Base-by-base conservation (phyloP, 495 filamentous ascomycete genomes). In the Lasiosphaeriaceae sp. region DNA sequence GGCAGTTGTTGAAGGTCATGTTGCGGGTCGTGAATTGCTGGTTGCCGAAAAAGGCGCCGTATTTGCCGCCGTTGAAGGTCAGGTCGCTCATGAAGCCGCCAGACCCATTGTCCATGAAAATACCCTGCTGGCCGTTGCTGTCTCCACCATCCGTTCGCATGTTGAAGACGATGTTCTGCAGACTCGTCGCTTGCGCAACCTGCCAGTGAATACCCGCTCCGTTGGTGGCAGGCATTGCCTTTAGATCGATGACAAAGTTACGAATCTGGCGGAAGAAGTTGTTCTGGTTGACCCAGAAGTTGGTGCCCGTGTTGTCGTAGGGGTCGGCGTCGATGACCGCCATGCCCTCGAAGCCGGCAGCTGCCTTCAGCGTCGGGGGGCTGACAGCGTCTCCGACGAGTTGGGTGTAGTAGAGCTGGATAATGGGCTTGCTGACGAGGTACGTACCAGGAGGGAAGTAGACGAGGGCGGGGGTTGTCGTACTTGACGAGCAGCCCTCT, bases 221-320 rank as follows among this genome's bases (percentile, higher is more conserved):
- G 22, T 69, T 64, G 41, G 71, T 76, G 50, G 76, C 62, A 14
- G 88, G 86, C 81, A 89, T 83, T 12, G 75, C 81, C 26, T 83
- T 91, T 45, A 92, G 71, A 68, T 98, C 94, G 69, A 98, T 87
- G 64, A 91, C 80, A 63, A 98, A 89, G 77, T 98, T 97, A 70
- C 95, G 90, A 61, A 98, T 78, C 63, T 95, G 89, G 46, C 94
- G 91, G 82, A 91, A 97, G 80, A 98, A 98, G 78, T 98, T 97
- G 84, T 97, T 98, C 74, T 96, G 88, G 71, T 96, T 96, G 61
- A 87, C 90, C 74, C 86, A 96, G 74, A 74, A 84, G 67, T 84
- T 83, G 21, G 56, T 64, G 47, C 79, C 77, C 6, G 76, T 71
- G 26, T 80, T 64, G 22, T 76, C 71, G 66, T 98, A 97, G 0